Conservation (phyloP, 2,329 filamentous ascomycete genomes). For the Talaromyces verruculosus region DNA sequence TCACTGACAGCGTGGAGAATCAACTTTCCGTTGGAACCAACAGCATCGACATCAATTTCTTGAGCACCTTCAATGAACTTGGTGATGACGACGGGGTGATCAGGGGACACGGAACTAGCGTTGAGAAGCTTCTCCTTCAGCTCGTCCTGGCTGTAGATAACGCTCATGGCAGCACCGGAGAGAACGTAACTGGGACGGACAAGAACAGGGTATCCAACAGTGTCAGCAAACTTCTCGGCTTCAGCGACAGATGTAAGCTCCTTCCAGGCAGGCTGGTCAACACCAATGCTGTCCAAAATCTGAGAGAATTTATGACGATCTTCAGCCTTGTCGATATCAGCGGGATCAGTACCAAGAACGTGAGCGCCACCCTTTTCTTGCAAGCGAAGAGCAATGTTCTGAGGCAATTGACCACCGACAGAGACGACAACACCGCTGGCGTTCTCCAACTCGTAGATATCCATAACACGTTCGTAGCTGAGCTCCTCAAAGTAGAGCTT, state of each 20-base stretch:
- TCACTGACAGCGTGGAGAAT: slow-evolving; percentile 90
- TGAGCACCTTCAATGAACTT: slow-evolving; percentile 97
- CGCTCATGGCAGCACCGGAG: slow-evolving; percentile 97
- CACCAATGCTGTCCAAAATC: slow-evolving; percentile 92
- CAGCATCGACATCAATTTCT: slow-evolving; percentile 95
- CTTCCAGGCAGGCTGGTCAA: slow-evolving; percentile 97
- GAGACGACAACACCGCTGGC: slow-evolving; percentile 89
- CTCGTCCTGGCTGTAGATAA: slow-evolving; percentile 83
- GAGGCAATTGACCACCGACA: slow-evolving; percentile 91
- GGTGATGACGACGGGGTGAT: slow-evolving; percentile 96
- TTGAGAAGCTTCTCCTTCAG: slow-evolving; percentile 93
- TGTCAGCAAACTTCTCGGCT: slow-evolving; percentile 80
- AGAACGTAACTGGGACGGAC: slow-evolving; percentile 94
- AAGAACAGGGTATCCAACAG: slow-evolving; percentile 89
- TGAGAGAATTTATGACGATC: slow-evolving; percentile 98
- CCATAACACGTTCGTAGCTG: slow-evolving; percentile 96
- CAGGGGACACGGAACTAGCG: slow-evolving; percentile 84
- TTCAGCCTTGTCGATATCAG: slow-evolving; percentile 96
- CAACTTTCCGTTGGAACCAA: slow-evolving; percentile 81
- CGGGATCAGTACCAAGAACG: slow-evolving; percentile 86
- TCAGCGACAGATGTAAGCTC: slow-evolving; percentile 87
- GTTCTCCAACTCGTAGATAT: slow-evolving; percentile 92
- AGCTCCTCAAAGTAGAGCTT: slow-evolving; percentile 96
- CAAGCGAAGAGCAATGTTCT: slow-evolving; percentile 93
- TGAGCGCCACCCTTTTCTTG: slow-evolving; percentile 89